A percentile compares a stretch with the other conserved stretches of the same genome.
Evolutionary conservation across 1,139 yeast genomes (phyloP).

Genomic region (Lodderomyces elongisporus): DNA sequence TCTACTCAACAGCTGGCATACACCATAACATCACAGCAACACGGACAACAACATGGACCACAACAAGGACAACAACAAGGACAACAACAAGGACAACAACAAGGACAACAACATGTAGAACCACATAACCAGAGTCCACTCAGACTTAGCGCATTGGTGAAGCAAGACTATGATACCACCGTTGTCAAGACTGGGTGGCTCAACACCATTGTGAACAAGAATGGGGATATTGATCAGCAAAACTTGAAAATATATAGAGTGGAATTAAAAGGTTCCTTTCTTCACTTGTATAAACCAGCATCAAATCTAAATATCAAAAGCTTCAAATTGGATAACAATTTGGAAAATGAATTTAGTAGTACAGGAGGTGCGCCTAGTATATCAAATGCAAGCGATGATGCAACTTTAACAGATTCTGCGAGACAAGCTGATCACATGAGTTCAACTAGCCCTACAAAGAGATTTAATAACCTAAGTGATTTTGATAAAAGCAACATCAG

Average conservation of each 20-base stretch:
- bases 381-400: neutral
- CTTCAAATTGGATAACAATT: constrained; percentile 25
- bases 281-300: constrained; percentile 54
- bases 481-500: neutral
- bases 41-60: too few species aligned
- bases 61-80: too few species aligned
- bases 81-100: too few species aligned
- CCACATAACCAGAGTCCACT: neutral
- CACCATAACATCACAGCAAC: too few species aligned
- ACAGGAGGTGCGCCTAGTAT: neutral
- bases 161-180: constrained; percentile 32
- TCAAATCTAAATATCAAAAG: constrained; percentile 42
- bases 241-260: constrained; percentile 49
- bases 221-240: constrained; percentile 31
- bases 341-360: neutral
- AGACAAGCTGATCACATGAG: neutral
- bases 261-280: constrained; percentile 60
- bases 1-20: too few species aligned
- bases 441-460: neutral
- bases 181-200: constrained; percentile 38
- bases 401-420: neutral
- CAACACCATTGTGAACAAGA: constrained; percentile 35
- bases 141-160: constrained; percentile 19
- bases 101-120: too few species aligned
- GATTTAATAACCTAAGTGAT: neutral